Evolutionary conservation across 2,329 filamentous ascomycete species (phyloP).

Genomic region (Xylariaceae sp.): DNA sequence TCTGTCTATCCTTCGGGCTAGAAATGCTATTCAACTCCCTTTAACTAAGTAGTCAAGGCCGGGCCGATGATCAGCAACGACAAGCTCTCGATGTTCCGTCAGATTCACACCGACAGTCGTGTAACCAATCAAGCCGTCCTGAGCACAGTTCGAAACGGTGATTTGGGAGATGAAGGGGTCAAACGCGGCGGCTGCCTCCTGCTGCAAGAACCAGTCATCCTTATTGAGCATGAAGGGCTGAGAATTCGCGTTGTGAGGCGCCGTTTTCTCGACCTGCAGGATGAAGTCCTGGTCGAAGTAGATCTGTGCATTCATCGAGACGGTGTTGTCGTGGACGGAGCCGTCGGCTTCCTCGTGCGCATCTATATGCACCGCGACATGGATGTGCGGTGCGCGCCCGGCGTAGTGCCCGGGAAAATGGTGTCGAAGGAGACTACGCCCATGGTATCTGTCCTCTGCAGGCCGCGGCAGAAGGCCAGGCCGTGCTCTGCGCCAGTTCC

Average conservation of each 20-base stretch:
- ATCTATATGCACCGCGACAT: conserved; percentile 14
- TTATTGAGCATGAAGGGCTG: conserved; percentile 15
- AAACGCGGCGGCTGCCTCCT: conserved; percentile 1
- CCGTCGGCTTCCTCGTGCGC: conserved; percentile 1
- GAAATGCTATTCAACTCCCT: too few species aligned
- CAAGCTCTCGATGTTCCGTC: neutral
- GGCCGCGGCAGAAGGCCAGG: conserved; percentile 20
- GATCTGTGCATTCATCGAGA: conserved; percentile 12
- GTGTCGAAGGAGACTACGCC: conserved; percentile 21
- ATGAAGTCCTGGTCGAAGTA: conserved; percentile 22
- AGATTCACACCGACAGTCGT: too few species aligned
- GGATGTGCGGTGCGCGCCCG: conserved; percentile 21
- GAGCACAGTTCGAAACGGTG: too few species aligned
- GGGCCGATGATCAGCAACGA: neutral
- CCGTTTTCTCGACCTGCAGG: neutral
- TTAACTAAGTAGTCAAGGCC: too few species aligned
- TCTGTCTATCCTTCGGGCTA: too few species aligned
- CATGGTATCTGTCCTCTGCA: conserved; percentile 16
- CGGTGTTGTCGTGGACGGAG: neutral
- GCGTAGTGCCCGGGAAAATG: conserved; percentile 23
- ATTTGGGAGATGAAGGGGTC: conserved; percentile 18
- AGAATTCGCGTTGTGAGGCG: conserved; percentile 13
- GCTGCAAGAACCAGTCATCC: conserved; percentile 3
- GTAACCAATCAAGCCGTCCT: too few species aligned
- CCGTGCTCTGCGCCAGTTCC: conserved; percentile 5